Conservation (phyloP, 2,329 filamentous ascomycete species). For the Colletotrichum theobromicola region DNA sequence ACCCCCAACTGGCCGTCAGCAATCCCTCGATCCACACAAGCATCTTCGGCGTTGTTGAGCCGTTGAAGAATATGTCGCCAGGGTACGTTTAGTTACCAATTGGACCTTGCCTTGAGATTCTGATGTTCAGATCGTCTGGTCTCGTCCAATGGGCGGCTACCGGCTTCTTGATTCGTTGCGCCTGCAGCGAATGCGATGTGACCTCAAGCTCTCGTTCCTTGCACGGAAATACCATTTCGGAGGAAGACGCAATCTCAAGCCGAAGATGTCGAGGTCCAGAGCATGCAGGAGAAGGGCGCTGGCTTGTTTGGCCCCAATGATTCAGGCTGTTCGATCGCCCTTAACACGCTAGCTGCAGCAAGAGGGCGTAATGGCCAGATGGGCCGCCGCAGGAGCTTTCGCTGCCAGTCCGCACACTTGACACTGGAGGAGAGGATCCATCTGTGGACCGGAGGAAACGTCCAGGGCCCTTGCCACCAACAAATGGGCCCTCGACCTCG, state of each 20-base stretch:
- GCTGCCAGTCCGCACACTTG: background rate
- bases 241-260: background rate
- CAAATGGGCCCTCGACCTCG: background rate
- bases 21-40: slow-evolving; percentile 17
- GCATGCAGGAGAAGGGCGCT: background rate
- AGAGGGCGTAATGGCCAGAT: background rate
- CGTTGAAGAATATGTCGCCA: slow-evolving; percentile 21
- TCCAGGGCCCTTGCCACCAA: slow-evolving; percentile 3
- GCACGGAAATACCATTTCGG: background rate
- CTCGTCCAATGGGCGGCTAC: background rate
- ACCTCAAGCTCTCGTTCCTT: background rate
- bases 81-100: background rate
- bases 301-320: background rate
- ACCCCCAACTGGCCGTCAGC: background rate
- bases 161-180: background rate
- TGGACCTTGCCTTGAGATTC: background rate
- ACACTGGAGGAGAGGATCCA: background rate
- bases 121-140: background rate
- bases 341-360: slow-evolving; percentile 8
- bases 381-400: background rate
- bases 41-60: slow-evolving; percentile 14
- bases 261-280: background rate
- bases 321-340: background rate
- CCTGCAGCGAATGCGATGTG: background rate
- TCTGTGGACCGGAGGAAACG: background rate